Conservation (phyloP, 176 grass and related monocot species). For the Juncus inflexus region DNA sequence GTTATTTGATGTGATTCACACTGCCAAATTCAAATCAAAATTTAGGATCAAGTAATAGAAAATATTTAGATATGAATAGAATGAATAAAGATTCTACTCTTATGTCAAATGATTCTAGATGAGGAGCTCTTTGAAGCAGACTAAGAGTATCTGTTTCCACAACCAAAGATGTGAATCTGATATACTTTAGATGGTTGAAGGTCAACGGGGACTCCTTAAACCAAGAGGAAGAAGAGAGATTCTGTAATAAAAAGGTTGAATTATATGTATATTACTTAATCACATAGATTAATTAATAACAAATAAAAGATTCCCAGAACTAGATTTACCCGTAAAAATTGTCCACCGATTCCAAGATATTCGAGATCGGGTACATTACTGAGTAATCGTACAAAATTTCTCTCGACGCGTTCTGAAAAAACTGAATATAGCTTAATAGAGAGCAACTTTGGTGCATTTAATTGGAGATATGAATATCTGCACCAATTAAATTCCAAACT, state of each 20-base stretch:
- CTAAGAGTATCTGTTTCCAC: neutral
- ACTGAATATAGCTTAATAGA: neutral
- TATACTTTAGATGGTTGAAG: no score
- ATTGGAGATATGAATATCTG: no score
- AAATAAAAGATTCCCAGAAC: neutral
- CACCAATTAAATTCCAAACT: no score
- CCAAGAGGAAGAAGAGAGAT: no score
- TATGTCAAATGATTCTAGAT: neutral
- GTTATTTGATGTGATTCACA: neutral
- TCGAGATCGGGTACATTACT: neutral
- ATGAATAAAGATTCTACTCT: no score
- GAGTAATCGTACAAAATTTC: neutral
- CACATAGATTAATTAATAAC: no score
- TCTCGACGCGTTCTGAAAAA: neutral
- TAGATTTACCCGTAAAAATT: conserved; percentile 3
- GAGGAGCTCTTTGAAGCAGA: neutral
- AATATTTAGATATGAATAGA: neutral
- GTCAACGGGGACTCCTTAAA: no score
- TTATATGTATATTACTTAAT: no score
- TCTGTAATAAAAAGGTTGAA: no score
- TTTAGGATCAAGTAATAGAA: neutral
- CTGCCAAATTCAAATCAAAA: neutral
- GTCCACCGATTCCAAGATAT: neutral
- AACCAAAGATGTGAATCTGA: no score
- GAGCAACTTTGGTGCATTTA: neutral